Evolutionary conservation across 331 rosid genomes (phyloP).

Genomic region (Rhamnella rubrinervis): DNA sequence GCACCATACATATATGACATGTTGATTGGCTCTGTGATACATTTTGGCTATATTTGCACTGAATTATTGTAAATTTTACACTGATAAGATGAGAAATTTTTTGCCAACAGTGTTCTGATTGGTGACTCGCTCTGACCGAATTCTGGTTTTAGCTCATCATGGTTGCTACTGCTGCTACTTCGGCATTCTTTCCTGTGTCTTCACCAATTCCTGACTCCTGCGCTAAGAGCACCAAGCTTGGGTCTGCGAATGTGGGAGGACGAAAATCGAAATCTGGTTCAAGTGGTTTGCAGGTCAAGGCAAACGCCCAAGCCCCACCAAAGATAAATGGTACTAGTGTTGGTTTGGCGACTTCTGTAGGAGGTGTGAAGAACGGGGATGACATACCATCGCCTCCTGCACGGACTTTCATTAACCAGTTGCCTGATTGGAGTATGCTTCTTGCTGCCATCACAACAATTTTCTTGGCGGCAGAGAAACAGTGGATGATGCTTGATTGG

Average conservation of each 20-base stretch:
- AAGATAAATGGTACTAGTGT: slow-evolving; percentile 71
- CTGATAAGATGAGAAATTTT: background rate
- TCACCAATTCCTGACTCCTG: slow-evolving; percentile 50
- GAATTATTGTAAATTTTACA: background rate
- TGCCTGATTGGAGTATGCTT: slow-evolving; percentile 99
- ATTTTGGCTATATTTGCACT: background rate
- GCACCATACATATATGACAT: background rate
- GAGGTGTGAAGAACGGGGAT: slow-evolving; percentile 55
- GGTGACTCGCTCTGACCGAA: slow-evolving; percentile 22
- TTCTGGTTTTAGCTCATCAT: slow-evolving; percentile 49
- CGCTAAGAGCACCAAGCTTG: slow-evolving; percentile 44
- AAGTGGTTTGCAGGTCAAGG: slow-evolving; percentile 72
- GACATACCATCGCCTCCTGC: slow-evolving; percentile 61
- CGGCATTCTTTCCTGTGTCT: slow-evolving; percentile 63
- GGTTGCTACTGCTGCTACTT: slow-evolving; percentile 86
- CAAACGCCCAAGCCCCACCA: slow-evolving; percentile 84
- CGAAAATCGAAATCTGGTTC: slow-evolving; percentile 54
- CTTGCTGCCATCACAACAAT: slow-evolving; percentile 97
- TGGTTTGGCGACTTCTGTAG: slow-evolving; percentile 46
- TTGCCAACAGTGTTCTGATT: slow-evolving; percentile 10
- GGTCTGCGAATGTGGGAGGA: slow-evolving; percentile 49
- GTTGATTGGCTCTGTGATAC: background rate
- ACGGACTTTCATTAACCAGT: slow-evolving; percentile 85
- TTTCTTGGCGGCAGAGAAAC: slow-evolving; percentile 97
- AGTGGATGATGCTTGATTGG: slow-evolving; percentile 99